Evolutionary conservation across 495 filamentous ascomycete genomes (phyloP).

Genomic region (Platismatia glauca): DNA sequence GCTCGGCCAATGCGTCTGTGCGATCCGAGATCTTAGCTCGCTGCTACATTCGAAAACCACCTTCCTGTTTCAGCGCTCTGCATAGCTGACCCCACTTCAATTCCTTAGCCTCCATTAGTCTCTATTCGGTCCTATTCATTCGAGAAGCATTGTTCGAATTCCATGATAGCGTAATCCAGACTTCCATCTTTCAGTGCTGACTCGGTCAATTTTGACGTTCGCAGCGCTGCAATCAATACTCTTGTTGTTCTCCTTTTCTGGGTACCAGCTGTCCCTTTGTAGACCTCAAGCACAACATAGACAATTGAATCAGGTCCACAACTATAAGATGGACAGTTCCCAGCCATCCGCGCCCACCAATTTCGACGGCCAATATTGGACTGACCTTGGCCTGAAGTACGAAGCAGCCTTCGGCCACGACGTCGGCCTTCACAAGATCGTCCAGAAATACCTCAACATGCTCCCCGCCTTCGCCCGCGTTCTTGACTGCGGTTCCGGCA

Average conservation of each 20-base stretch:
- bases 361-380: slow-evolving; percentile 43
- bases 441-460: slow-evolving; percentile 16
- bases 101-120: not conserved
- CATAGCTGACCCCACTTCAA: not conserved
- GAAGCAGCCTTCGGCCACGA: slow-evolving; percentile 30
- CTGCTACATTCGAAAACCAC: not conserved
- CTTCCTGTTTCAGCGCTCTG: not conserved
- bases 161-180: no score
- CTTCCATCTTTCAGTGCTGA: not conserved
- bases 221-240: not conserved
- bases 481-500: slow-evolving; percentile 44
- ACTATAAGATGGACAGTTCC: not conserved
- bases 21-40: not conserved
- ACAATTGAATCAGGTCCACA: not conserved
- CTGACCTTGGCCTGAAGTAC: slow-evolving; percentile 23
- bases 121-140: no score
- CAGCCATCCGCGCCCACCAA: not conserved
- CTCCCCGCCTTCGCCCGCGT: slow-evolving; percentile 20
- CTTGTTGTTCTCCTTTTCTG: no score
- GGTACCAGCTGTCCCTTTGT: no score
- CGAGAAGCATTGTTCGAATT: no score
- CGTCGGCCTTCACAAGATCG: slow-evolving; percentile 4
- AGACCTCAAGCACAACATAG: not conserved
- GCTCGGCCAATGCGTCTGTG: not conserved
- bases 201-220: not conserved